phyloP scores from a whole-genome alignment of 805 yeast genomes.

The Lachancea sp. region DNA sequence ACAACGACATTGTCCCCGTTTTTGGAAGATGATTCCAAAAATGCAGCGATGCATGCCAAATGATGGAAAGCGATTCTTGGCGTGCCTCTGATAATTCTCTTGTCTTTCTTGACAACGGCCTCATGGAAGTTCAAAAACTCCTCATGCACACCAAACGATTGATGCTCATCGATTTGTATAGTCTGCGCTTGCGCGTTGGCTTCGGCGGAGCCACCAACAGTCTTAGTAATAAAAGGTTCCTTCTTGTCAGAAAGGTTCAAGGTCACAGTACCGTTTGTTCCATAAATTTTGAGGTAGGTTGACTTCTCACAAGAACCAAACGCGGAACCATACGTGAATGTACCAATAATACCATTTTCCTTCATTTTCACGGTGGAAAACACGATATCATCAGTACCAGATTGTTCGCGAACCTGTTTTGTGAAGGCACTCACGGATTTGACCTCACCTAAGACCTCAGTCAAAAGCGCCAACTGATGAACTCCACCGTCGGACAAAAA shows the following conservation, averaged over 20 bases:
- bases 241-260: constrained; percentile 51
- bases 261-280: constrained; percentile 67
- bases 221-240: constrained; percentile 35
- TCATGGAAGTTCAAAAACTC: constrained; percentile 52
- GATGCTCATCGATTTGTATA: constrained; percentile 36
- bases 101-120: constrained; percentile 60
- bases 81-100: constrained; percentile 47
- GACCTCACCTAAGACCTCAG: constrained; percentile 73
- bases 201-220: constrained; percentile 28
- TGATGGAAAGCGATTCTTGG: constrained; percentile 88
- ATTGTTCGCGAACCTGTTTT: constrained; percentile 63
- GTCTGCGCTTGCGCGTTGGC: constrained; percentile 28
- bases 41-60: constrained; percentile 83
- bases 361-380: constrained; percentile 60
- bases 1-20: constrained; percentile 48
- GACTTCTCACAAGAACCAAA: constrained; percentile 76
- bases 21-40: constrained; percentile 57
- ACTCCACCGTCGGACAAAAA: constrained; percentile 94
- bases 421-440: constrained; percentile 69
- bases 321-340: constrained; percentile 81
- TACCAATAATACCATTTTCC: constrained; percentile 63
- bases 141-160: constrained; percentile 48
- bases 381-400: constrained; percentile 79
- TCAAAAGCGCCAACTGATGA: constrained; percentile 83
- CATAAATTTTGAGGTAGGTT: constrained; percentile 63